phyloP scores from a whole-genome alignment of 139 green algal species.

The Chlorella sp. region DNA sequence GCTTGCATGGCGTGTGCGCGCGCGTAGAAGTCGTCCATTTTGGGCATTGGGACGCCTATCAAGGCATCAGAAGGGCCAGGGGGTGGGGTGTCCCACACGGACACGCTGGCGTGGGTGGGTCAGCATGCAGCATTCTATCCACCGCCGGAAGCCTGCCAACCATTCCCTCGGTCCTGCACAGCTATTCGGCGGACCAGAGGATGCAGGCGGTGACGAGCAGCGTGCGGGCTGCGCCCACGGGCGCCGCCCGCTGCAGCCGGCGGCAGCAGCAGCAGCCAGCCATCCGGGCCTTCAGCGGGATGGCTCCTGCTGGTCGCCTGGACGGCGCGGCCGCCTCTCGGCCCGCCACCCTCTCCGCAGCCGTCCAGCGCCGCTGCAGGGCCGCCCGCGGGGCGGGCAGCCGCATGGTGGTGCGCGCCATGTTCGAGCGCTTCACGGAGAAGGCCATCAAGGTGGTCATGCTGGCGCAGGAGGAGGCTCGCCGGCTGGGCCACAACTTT shows the following conservation, averaged over 20 bases:
- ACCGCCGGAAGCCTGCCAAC: no score
- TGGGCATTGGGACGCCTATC: no score
- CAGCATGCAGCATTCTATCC: no score
- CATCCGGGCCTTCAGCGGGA: constrained; percentile 31
- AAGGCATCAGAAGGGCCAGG: no score
- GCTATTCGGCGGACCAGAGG: no score
- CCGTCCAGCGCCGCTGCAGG: not conserved
- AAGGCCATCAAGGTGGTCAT: constrained; percentile 97
- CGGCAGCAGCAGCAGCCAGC: constrained; percentile 32
- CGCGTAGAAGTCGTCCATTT: no score
- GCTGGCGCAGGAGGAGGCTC: constrained; percentile 98
- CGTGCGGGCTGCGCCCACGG: not conserved
- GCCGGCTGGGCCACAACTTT: constrained; percentile 97
- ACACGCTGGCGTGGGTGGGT: no score
- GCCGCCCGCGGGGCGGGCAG: constrained; percentile 19
- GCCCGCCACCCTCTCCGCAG: no score
- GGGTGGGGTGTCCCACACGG: no score
- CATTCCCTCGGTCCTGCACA: no score
- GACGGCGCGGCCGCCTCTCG: not conserved
- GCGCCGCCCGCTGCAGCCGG: not conserved
- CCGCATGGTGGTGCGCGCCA: constrained; percentile 48
- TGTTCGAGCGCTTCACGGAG: constrained; percentile 99
- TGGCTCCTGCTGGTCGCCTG: constrained; percentile 11
- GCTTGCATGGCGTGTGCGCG: no score
- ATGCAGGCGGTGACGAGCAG: not conserved